Evolutionary conservation across 768 basidiomycete genomes (phyloP).

Genomic region (Agrocybe chaxingu): DNA sequence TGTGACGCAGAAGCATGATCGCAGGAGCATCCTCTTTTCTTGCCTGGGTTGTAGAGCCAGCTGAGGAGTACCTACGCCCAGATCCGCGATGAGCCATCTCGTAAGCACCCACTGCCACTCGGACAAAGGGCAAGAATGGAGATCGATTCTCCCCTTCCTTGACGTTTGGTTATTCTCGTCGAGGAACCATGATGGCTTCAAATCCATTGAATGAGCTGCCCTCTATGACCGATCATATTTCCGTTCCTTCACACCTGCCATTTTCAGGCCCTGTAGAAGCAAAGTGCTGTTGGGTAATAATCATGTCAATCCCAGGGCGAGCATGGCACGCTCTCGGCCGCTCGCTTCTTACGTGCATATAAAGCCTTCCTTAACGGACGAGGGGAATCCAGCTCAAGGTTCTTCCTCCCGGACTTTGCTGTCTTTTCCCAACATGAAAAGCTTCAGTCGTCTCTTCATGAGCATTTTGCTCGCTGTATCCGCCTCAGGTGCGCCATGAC

Average conservation of each 20-base stretch:
- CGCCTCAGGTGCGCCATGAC: conserved; percentile 17
- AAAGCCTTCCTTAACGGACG: conserved; percentile 12
- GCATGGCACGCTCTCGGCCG: conserved; percentile 11
- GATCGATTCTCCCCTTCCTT: conserved; percentile 9
- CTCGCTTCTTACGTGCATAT: conserved; percentile 14
- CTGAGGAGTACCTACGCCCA: too few relatives aligned
- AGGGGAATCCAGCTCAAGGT: conserved; percentile 11
- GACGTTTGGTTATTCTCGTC: conserved; percentile 15
- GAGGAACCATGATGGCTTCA: conserved; percentile 13
- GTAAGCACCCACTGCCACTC: conserved; percentile 6
- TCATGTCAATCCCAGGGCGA: conserved; percentile 19
- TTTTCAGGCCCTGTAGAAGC: conserved; percentile 15
- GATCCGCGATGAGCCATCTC: conserved; percentile 6
- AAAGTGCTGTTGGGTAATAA: conserved; percentile 15
- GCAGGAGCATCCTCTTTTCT: too few relatives aligned
- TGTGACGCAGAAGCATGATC: too few relatives aligned
- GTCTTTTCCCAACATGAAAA: conserved; percentile 4
- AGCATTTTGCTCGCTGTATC: conserved; percentile 17
- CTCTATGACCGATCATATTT: conserved; percentile 21
- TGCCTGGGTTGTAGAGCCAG: too few relatives aligned
- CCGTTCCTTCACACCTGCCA: conserved; percentile 24
- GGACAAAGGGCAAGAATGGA: conserved; percentile 8
- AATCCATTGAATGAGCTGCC: conserved; percentile 10
- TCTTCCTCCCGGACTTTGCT: neutral
- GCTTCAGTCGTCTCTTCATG: conserved; percentile 11